Base-by-base conservation (phyloP, 345 rosid species). In the Eucalyptus rudis region DNA sequence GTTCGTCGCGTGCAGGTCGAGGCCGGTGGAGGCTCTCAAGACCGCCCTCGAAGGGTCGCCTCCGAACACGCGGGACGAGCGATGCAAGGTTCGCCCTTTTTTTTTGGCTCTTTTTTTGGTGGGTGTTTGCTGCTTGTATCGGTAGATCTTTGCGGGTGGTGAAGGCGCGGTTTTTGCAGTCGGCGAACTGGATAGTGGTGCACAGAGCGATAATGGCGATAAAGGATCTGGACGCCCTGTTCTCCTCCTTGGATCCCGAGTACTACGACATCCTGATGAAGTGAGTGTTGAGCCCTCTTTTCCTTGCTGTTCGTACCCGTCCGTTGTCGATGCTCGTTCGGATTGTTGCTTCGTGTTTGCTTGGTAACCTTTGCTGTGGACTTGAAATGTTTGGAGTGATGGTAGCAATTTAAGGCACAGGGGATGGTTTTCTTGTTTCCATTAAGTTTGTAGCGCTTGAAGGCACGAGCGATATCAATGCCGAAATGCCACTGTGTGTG, bases 211-310 rank as follows among this genome's bases (percentile, higher is more conserved):
- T 97, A 40, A 96, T 97, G 99, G 98, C 99, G 31, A 96, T 96
- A n/a, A 96, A 94, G 90, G 98, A 96, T 92, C 93, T 96, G 45
- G 99, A 96, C 8, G 96, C 95, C 58, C 94, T 97, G 95, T 93
- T 97, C 68, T 92, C 93, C 87, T 92, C 96, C 89, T 91, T 97
- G 92, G 99, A 97, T 91, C 97, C 95, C 10, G 98, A 96, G 94
- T 97, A 96, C 93, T 95, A 96, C 88, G 99, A 96, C 89, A 95
- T 94, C 87, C 98, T 97, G 86, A 97, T 96, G 98, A 97, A 96
- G 99, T 96, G 92, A 93, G 94, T 90, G 8, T 31, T 40, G 62
- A 27, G 68, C 52, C n/a, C 40, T 49, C 54, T 80, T 49, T 49
- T 86, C 54, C 27, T 36, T 49, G 33, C 11, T 76, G 29, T 36